phyloP scores from a whole-genome alignment of 73 alveolate species.

The Halteria grandinella region DNA sequence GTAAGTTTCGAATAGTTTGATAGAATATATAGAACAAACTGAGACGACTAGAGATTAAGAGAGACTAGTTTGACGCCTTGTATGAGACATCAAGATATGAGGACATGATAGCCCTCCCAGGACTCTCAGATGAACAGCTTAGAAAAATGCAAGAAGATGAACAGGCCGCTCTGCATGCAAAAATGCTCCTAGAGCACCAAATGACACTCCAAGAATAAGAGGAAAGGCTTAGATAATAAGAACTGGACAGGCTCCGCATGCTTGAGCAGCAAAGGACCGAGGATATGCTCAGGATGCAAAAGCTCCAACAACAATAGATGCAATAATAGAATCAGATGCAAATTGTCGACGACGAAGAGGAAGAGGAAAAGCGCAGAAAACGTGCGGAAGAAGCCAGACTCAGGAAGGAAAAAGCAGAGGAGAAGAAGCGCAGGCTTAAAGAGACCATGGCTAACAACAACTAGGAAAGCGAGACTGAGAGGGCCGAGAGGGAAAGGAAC shows the following conservation, averaged over 20 bases:
- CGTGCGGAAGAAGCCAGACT: slow-evolving; percentile 54
- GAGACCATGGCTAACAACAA: no score
- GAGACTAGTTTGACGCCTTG: slow-evolving; percentile 96
- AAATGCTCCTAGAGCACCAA: slow-evolving; percentile 54
- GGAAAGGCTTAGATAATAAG: neutral
- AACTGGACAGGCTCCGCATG: neutral
- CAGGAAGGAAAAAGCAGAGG: slow-evolving; percentile 51
- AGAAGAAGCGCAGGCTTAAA: slow-evolving; percentile 33
- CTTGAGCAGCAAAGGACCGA: slow-evolving; percentile 25
- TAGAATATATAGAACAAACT: slow-evolving; percentile 62
- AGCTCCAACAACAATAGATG: no score
- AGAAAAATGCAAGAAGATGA: slow-evolving; percentile 73
- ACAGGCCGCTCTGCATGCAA: slow-evolving; percentile 68
- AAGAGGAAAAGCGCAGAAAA: slow-evolving; percentile 73
- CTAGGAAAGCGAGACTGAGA: no score
- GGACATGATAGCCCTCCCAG: slow-evolving; percentile 81
- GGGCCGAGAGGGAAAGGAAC: no score
- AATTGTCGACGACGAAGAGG: no score
- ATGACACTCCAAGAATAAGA: neutral
- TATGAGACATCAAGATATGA: slow-evolving; percentile 97
- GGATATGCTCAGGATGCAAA: no score
- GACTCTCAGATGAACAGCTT: slow-evolving; percentile 33
- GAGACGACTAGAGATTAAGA: slow-evolving; percentile 76
- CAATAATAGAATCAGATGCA: no score
- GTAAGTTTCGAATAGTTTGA: neutral